Conservation (phyloP, 2,329 filamentous ascomycete species). For the Pseudogymnoascus sp. region DNA sequence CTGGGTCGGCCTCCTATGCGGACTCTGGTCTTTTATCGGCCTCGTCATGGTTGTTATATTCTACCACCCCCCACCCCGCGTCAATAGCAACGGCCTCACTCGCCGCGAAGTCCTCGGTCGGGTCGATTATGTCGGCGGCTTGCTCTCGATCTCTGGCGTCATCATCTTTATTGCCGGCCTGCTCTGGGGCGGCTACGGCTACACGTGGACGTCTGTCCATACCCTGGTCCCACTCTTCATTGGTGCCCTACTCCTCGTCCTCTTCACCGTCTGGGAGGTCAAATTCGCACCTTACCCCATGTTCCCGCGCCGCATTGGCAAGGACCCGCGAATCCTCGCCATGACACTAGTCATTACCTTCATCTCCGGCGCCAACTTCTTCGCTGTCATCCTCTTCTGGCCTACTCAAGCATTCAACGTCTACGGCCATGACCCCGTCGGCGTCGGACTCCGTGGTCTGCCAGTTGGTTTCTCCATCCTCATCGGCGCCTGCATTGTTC, state of each 20-base stretch:
- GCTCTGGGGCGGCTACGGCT: conserved; percentile 52
- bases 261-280: conserved; percentile 45
- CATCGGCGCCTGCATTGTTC: conserved; percentile 48
- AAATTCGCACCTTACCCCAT: conserved; percentile 40
- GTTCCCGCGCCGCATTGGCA: conserved; percentile 42
- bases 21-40: conserved; percentile 42
- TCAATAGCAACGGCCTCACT: conserved; percentile 32
- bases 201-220: conserved; percentile 45
- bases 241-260: conserved; percentile 37
- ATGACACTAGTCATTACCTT: conserved; percentile 49
- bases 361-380: conserved; percentile 51
- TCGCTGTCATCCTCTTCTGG: conserved; percentile 50
- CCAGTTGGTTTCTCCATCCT: conserved; percentile 58
- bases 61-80: conserved; percentile 44
- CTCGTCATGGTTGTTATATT: conserved; percentile 42
- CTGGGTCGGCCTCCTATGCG: conserved; percentile 44
- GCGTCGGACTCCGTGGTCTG: conserved; percentile 55
- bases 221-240: conserved; percentile 46
- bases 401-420: conserved; percentile 56
- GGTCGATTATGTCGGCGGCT: conserved; percentile 43
- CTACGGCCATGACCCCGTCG: conserved; percentile 54
- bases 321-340: conserved; percentile 40
- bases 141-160: conserved; percentile 40
- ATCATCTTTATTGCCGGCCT: conserved; percentile 36
- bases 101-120: conserved; percentile 29